These are phyloP conservation scores for Apiotrichum montevideense DNA, from an alignment of 1,284 basidiomycete species.

Conservation along the genomic window DNA sequence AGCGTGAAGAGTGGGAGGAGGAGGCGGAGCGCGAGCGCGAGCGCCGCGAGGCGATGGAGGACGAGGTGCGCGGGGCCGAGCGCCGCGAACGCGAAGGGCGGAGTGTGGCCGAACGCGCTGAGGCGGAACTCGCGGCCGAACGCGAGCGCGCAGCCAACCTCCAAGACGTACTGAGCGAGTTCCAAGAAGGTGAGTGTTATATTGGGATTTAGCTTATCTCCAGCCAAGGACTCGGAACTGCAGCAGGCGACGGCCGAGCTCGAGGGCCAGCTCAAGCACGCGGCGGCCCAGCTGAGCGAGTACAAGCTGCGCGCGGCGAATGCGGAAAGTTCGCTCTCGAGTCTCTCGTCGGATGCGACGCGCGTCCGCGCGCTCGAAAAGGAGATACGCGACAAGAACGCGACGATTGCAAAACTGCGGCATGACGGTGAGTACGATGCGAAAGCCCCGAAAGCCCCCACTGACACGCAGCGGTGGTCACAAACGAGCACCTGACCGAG, in stretches of 20 bases:
- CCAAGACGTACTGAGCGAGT: slow-evolving; percentile 89
- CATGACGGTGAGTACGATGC: slow-evolving; percentile 67
- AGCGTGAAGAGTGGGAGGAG: slow-evolving; percentile 82
- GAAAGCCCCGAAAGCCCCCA: too few relatives aligned
- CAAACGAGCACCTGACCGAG: slow-evolving; percentile 96
- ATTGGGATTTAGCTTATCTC: not conserved
- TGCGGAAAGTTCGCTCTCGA: slow-evolving; percentile 71
- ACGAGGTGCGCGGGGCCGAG: slow-evolving; percentile 56
- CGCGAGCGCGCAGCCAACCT: slow-evolving; percentile 72
- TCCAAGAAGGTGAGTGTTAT: slow-evolving; percentile 67
- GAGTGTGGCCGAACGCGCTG: slow-evolving; percentile 54
- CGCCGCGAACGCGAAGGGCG: slow-evolving; percentile 62
- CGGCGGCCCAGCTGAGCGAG: slow-evolving; percentile 69
- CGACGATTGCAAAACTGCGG: slow-evolving; percentile 82
- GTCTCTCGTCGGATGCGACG: slow-evolving; percentile 61
- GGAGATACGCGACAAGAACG: slow-evolving; percentile 89
- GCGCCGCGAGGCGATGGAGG: slow-evolving; percentile 60
- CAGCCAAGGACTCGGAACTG: slow-evolving; percentile 53
- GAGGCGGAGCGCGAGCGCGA: slow-evolving; percentile 68
- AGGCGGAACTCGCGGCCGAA: slow-evolving; percentile 61
- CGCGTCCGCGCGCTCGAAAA: slow-evolving; percentile 68
- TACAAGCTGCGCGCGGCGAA: slow-evolving; percentile 77
- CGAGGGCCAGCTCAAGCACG: slow-evolving; percentile 63
- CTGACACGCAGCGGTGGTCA: slow-evolving; percentile 66
- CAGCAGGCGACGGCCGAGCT: slow-evolving; percentile 73